phyloP scores from a whole-genome alignment of 208 protist species.

The Sergeia podlipaevii region DNA sequence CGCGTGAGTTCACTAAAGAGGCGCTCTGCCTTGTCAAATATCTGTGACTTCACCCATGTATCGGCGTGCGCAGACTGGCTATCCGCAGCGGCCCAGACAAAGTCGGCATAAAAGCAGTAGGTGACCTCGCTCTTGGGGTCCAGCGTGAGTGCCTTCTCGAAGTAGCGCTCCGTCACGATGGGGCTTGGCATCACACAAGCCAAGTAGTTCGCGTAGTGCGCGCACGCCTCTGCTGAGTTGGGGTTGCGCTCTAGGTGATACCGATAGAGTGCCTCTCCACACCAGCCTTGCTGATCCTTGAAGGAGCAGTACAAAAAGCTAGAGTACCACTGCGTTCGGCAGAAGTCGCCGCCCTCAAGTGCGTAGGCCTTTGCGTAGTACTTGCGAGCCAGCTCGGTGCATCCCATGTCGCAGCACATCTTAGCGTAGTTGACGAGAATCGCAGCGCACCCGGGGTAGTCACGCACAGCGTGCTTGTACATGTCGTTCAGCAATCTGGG shows the following conservation, averaged over 20 bases:
- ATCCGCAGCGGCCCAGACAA: constrained; percentile 48
- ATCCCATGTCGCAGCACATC: constrained; percentile 58
- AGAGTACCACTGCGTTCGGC: constrained; percentile 67
- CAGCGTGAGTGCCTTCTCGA: constrained; percentile 51
- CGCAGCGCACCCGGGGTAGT: constrained; percentile 50
- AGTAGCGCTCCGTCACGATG: constrained; percentile 40
- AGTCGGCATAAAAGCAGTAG: constrained; percentile 49
- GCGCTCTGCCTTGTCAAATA: constrained; percentile 50
- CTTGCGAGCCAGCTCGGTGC: constrained; percentile 50
- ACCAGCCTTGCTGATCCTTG: constrained; percentile 31
- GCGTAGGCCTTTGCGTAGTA: constrained; percentile 61
- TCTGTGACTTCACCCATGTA: constrained; percentile 21
- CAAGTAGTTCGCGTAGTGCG: constrained; percentile 70
- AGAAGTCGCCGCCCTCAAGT: constrained; percentile 43
- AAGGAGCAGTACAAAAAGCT: constrained; percentile 54
- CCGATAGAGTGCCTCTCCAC: constrained; percentile 48
- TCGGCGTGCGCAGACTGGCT: constrained; percentile 25
- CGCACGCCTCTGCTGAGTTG: constrained; percentile 21
- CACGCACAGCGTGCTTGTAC: constrained; percentile 48
- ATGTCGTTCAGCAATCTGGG: constrained; percentile 57
- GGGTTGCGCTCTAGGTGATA: constrained; percentile 37
- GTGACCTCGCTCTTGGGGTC: constrained; percentile 35
- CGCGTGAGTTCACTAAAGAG: constrained; percentile 42
- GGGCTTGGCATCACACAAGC: constrained; percentile 53
- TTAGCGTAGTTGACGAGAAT: constrained; percentile 80